Base-by-base conservation (phyloP, 2,329 filamentous ascomycete genomes). In the Stachybotrys chlorohalonatus region DNA sequence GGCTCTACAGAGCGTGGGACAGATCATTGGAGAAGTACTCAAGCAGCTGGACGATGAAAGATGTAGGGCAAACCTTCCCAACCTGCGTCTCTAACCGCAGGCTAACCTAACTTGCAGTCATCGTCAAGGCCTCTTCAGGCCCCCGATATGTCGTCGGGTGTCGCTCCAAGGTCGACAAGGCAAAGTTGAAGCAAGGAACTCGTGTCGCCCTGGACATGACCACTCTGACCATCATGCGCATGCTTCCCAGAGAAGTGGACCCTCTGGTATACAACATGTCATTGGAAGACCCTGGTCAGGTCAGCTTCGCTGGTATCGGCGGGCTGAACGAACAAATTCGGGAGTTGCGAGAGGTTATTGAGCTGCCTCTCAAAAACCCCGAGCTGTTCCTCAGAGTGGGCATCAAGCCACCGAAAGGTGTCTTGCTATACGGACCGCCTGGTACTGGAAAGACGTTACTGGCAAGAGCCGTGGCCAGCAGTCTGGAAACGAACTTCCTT, bases 251-350 rank as follows among this genome's bases (percentile, higher is more conserved):
- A 71, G 94, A 99, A 78, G 95, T 99, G 69, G 94, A 99, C 69
- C 94, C 94, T 17, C 81, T 99, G 62, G 94, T 99, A 63, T 99
- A 99, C 83, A 99, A 99, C 80, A 99, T 99, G 94, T 99, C 94
- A 17, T 75, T 99, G 64, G 94, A 99, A 73, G 94, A 99, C 70
- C 94, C 94, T 0, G 94, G 94, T 6, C 93, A 97, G 73, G 87
- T 99, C 73, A 96, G 90, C 78, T 99, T 99, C 73, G 93, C 87
- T 47, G 94, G 95, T 64, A 99, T 99, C 63, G 94, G 94, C 76
- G 94, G 94, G 60, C 75, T 99, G 67, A 99, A 99, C 70, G 94
- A 99, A 63, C 94, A 99, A 78, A 99, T 99, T 66, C 84, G 94
- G 73, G 95, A 99, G 76, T 77, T 99, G 63, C 84, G 94, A 69